Evolutionary conservation across 2,329 filamentous ascomycete species (phyloP), one percentile per base, ranked within the genome.

Genomic region (Arthrobotrys conoides): DNA sequence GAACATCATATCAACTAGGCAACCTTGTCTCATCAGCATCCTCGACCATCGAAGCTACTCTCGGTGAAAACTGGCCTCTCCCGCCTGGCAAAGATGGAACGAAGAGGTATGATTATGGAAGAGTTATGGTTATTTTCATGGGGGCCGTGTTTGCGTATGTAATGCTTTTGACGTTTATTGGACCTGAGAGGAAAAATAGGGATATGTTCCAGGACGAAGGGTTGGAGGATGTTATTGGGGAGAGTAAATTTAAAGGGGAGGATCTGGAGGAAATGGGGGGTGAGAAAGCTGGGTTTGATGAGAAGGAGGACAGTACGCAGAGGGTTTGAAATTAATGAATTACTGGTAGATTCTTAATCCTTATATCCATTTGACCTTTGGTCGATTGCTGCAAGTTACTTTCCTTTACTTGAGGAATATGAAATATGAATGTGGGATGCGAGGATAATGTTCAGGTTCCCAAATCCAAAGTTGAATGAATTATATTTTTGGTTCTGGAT

Each of bases 101-200:
- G 36, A 84, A 85, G 57, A 86, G 91, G 2, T 93, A 91, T 83
- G 86, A 93, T 76, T 96, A 96, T 81, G 93, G 93, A 46, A 91
- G 91, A 81, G 93, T 96, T 9, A 95, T 97, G 80, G 93, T 91
- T 83, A 96, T 96, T 82, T 97, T 97, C 85, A 94, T 97, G 92
- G 94, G 88, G 0, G 93, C 91, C 81, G 93, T 96, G 0, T 97
- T 88, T 81, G 87, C 83, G 27, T 90, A 89, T 76, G 86, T 89
- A n/a, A 87, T 90, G 44, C 0, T 89, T 5, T 83, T 93, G 69
- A 91, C 90, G 0, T 83, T 92, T 9, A 51, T 92, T 2, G 91
- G 91, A 4, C 87, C 87, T 0, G 87, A 88, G 83, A 71, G 75
- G 16, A 68, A 82, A 71, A 80, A 81, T 9, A 79, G 81, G 65